These are phyloP conservation scores for Tilletia walkeri DNA, from an alignment of 1,284 basidiomycete species.

Conservation along the genomic window DNA sequence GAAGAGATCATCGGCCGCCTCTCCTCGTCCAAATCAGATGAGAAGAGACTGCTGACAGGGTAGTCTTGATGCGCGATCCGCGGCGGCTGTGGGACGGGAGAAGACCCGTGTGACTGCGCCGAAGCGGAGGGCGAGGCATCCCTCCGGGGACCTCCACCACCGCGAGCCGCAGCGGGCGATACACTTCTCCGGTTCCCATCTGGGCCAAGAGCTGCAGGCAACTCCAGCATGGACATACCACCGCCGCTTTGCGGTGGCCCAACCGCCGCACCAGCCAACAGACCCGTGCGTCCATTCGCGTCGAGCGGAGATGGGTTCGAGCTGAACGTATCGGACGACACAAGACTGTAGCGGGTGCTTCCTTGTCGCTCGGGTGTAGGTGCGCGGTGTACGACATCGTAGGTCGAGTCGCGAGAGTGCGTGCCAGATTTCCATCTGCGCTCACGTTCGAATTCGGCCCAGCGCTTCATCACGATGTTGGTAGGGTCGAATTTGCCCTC, in stretches of 20 bases:
- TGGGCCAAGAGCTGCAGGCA: constrained; percentile 52
- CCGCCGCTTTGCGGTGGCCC: background rate
- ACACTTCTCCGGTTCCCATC: constrained; percentile 38
- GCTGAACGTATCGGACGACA: constrained; percentile 43
- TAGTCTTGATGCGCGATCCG: constrained; percentile 31
- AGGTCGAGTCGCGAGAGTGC: constrained; percentile 74
- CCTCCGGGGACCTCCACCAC: constrained; percentile 33
- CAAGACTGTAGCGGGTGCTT: constrained; percentile 43
- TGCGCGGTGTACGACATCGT: constrained; percentile 59
- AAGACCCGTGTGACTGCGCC: constrained; percentile 26
- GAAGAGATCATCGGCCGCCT: constrained; percentile 46
- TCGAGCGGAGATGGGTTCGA: constrained; percentile 36
- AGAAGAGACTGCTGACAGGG: constrained; percentile 22
- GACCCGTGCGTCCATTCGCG: background rate
- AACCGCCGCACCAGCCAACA: constrained; percentile 4
- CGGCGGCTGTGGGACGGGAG: background rate
- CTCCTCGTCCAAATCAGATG: constrained; percentile 36
- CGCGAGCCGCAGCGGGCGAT: constrained; percentile 23
- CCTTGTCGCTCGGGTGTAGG: constrained; percentile 47
- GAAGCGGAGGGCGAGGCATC: constrained; percentile 29
- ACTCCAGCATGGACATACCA: constrained; percentile 50
- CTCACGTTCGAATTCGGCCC: constrained; percentile 97
- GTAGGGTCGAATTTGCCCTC: constrained; percentile 90
- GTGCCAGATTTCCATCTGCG: constrained; percentile 85
- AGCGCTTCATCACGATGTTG: constrained; percentile 97